These are phyloP conservation scores for Ganoderma multipileum DNA, from an alignment of 1,284 basidiomycete genomes.

Conservation along the genomic window DNA sequence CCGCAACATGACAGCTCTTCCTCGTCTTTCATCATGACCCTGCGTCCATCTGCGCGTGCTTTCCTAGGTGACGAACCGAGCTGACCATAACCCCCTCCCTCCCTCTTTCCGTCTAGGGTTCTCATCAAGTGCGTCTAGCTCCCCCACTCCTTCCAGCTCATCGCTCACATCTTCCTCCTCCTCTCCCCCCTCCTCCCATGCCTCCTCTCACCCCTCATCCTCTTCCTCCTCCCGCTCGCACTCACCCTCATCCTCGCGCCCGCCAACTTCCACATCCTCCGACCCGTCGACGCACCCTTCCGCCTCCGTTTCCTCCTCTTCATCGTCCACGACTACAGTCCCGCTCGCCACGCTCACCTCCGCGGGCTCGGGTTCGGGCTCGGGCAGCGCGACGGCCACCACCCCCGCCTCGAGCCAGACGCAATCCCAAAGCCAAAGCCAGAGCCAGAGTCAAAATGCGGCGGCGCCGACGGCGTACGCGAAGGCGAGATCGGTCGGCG, in stretches of 20 bases:
- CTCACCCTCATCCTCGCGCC: not conserved
- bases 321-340: not conserved
- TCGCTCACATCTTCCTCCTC: not conserved
- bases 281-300: not conserved
- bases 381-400: not conserved
- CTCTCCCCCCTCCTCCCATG: not conserved
- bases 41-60: not conserved
- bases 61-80: not conserved
- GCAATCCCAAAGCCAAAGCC: not conserved
- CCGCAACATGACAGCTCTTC: not conserved
- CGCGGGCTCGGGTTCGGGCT: not conserved
- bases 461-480: not conserved
- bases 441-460: not conserved
- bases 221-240: not conserved
- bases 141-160: not conserved
- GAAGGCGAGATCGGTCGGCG: too few species aligned
- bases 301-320: not conserved
- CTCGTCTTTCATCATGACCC: not conserved
- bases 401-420: not conserved
- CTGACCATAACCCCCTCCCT: not conserved
- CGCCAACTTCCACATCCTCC: not conserved
- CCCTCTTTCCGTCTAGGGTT: not conserved
- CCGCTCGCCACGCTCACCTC: not conserved
- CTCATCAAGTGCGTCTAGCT: slow-evolving; percentile 4
- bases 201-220: not conserved